Base-by-base conservation (phyloP, 2,329 filamentous ascomycete species). In the Penicillium sp. region DNA sequence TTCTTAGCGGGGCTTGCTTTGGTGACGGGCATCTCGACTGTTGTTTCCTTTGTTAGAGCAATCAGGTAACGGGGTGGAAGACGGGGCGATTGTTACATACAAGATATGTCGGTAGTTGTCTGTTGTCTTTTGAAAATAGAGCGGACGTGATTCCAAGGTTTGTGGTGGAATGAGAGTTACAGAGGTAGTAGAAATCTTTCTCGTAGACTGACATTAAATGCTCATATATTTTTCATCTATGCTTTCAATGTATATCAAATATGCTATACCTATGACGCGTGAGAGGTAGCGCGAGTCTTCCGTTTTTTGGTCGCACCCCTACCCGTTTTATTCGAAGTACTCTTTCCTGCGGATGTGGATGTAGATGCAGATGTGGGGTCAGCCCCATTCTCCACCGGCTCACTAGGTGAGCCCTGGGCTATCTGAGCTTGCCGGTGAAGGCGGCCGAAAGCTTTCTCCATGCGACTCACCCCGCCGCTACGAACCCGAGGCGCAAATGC, bases 391-490 rank as follows among this genome's bases (percentile, higher is more conserved):
- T 59, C 52, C 16, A 46, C 51, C 19, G 50, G 25, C 11, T 51
- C 57, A 3, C n/a, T 42, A 16, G 26, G 8, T 23, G 10, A 8
- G 13, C 10, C 10, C 26, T 49, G 19, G 58, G 62, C 67, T 33
- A 65, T 61, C 58, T 69, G 70, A 31, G 82, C 83, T 63, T 84
- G 83, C 27, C 82, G 80, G 60, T 86, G 85, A 54, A 96, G 78
- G 71, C 81, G 85, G 56, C 83, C 84, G 54, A 95, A 86, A 0
- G 91, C 91, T 54, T 86, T 88, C 45, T 86, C 86, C 89, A 96
- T 83, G 74, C 90, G 89, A 69, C 88, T 93, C 37, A 84, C 85
- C 58, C 84, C 84, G 13, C 77, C 82, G 26, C 78, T 75, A 55
- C 80, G 85, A 61, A 88, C 86, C 55, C 89, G 83, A 0, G 90